Base-by-base conservation (phyloP, 441 rosid genomes). In the Adansonia gregorii region DNA sequence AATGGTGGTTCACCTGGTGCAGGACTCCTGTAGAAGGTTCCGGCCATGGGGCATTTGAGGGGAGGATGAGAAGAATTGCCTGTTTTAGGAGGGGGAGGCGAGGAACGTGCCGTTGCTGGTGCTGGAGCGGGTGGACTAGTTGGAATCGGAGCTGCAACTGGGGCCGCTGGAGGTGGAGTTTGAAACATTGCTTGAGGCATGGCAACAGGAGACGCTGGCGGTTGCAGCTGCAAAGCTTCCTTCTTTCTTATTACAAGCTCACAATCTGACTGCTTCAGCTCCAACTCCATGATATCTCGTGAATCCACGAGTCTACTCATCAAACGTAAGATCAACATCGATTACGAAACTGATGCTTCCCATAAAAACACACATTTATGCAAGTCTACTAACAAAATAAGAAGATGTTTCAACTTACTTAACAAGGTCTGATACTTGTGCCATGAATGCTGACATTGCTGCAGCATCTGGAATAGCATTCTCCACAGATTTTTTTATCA, bases 1-100 rank as follows among this genome's bases (percentile, higher is more conserved):
- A 95, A 95, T 39, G 95, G 85, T 0, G 97, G 97, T 83, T 92
- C 98, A 20, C 98, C 97, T 1, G 99, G 98, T 19, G 82, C 97
- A 41, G 97, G 89, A 84, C 88, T 81, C 56, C 91, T 82, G 75
- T 95, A 95, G 74, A 95, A 95, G 79, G 98, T 96, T 81, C 99
- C 99, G 65, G 98, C 95, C 99, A 95, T 94, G 43, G 99, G 97
- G 78, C 97, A 90, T 72, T 89, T 90, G 14, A 95, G 85, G 17
- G 95, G 81, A 31, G 94, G 92, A 71, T 89, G 93, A 72, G 92
- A 88, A 65, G 95, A 82, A 8, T 79, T 66, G 8, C 75, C 45
- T 9, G 90, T 19, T 78, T 89, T 93, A 49, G 86, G 83, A 51
- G 86, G 87, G 4, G 90, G 22, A 6, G 86, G 87, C 8, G 73